These are phyloP conservation scores for Phlyctochytrium bullatum DNA, from an alignment of 192 early-diverging fungal species.

Conservation along the genomic window DNA sequence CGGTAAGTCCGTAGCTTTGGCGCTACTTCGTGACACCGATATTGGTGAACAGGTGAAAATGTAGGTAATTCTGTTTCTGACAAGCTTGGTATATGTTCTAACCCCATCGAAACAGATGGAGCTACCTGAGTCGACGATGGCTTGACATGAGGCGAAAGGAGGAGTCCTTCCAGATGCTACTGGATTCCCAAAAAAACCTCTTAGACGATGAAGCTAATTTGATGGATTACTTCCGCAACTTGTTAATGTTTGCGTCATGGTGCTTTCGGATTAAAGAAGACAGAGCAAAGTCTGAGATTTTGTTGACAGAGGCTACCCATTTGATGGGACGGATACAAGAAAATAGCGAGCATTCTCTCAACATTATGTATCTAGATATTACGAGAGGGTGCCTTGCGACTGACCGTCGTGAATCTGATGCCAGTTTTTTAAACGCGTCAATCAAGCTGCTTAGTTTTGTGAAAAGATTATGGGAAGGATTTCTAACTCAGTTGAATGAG, in stretches of 20 bases:
- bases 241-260: background rate
- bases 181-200: background rate
- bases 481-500: background rate
- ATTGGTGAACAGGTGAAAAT: slow-evolving; percentile 10
- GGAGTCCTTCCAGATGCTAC: background rate
- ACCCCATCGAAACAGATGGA: slow-evolving; percentile 1
- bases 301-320: background rate
- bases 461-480: background rate
- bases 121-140: background rate
- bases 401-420: background rate
- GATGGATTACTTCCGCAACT: background rate
- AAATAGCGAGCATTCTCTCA: background rate
- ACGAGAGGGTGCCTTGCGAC: background rate
- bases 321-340: background rate
- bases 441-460: background rate
- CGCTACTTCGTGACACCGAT: slow-evolving; percentile 15
- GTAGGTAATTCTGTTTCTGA: slow-evolving; percentile 7
- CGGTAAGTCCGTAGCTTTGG: slow-evolving; percentile 5
- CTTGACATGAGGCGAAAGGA: background rate
- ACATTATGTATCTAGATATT: background rate
- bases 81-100: background rate
- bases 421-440: background rate
- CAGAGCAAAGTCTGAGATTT: too few relatives aligned
- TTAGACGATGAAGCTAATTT: background rate
- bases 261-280: too few relatives aligned